These are phyloP conservation scores for Backusella macrospora DNA, from an alignment of 192 early-diverging fungal species.

Conservation along the genomic window DNA sequence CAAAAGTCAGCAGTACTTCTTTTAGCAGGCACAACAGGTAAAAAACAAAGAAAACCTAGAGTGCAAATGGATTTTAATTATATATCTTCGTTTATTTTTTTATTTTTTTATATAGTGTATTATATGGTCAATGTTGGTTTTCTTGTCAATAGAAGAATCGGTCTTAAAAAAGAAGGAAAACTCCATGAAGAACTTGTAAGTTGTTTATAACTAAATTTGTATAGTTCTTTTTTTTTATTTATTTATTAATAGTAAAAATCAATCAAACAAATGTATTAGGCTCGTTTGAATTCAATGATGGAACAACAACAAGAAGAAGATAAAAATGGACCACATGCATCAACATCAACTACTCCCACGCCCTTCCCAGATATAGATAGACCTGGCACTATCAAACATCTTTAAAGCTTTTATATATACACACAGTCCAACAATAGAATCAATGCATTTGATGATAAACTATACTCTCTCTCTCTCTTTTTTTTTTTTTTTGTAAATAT, in stretches of 20 bases:
- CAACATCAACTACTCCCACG: conserved; percentile 35
- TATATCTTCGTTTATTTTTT: no score
- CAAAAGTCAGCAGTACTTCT: conserved; percentile 42
- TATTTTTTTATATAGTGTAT: conserved; percentile 35
- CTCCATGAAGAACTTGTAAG: conserved; percentile 46
- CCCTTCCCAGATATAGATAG: conserved; percentile 25
- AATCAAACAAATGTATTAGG: conserved; percentile 6
- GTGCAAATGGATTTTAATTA: background rate
- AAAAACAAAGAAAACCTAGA: background rate
- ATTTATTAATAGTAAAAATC: no score
- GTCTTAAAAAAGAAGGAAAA: conserved; percentile 40
- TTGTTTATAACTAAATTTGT: no score
- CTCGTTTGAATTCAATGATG: conserved; percentile 8
- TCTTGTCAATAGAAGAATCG: conserved; percentile 40
- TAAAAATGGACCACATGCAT: conserved; percentile 23
- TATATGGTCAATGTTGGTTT: conserved; percentile 39
- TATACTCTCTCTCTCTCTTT: no score
- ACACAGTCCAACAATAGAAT: background rate
- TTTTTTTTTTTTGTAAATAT: no score
- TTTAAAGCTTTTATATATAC: conserved; percentile 1
- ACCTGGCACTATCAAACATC: conserved; percentile 17
- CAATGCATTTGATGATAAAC: background rate
- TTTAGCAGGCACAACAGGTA: conserved; percentile 35
- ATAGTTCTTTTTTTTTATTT: no score
- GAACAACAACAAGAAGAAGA: conserved; percentile 2